Base-by-base conservation (phyloP, 257 asterid genomes). In the Gardenia jasminoides region DNA sequence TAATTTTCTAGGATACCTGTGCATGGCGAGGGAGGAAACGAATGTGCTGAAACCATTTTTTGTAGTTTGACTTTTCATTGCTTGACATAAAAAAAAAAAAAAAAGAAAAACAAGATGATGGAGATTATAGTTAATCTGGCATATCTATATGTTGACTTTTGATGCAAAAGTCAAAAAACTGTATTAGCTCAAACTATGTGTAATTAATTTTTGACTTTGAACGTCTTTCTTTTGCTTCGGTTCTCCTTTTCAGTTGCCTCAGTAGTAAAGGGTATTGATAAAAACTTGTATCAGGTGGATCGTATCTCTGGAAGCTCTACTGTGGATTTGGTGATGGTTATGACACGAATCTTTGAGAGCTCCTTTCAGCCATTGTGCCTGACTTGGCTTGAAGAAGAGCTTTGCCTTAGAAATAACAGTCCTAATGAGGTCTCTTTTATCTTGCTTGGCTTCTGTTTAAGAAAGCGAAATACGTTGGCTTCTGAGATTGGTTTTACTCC, bases 351-450 rank as follows among this genome's bases (percentile, higher is more conserved):
- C 81, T 79, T 93, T 81, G 90, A 83, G 74, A 92, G 84, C 65
- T 91, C 93, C 81, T 86, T 92, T 82, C 94, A 80, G 84, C 94
- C 91, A 72, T 85, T 95, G 79, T 91, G 97, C 89, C 85, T 90
- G 87, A 81, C 88, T 78, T 95, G 99, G 99, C 86, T 95, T 87
- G 93, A 91, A 87, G 97, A 91, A 87, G 99, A 93, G 87, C 89
- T 95, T 76, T 70, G 69, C 79, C 86, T 90, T 58, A 81, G 83
- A 79, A 87, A 88, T 67, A 73, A 79, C 41, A 84, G 84, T 70
- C 85, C 85, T 83, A 90, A 93, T 85, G 90, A 84, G 94, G 99
- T 91, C 86, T 70, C 80, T 87, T 64, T 80, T 11, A 54, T 81
- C 44, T 28, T 66, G 30, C 54, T 39, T 46, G 10, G 67, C 28